Base-by-base conservation (phyloP, 495 filamentous ascomycete genomes). In the Polyplosphaeria fusca region DNA sequence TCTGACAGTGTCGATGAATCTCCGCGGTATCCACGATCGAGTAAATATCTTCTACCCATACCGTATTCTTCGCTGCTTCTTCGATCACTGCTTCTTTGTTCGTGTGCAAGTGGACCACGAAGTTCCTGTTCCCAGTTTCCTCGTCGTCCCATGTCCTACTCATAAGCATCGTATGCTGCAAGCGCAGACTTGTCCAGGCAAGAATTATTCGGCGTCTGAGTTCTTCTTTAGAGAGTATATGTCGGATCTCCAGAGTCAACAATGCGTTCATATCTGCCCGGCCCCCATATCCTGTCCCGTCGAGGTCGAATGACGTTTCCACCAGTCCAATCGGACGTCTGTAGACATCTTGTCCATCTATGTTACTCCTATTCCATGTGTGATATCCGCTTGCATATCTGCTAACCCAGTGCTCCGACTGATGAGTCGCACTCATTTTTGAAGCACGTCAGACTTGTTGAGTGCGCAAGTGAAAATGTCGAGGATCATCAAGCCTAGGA, bases 121-220 rank as follows among this genome's bases (percentile, higher is more conserved):
- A 67, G 43, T 30, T 22, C 43, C 61, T 38, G 19, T 48, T 26
- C 12, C 19, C 27, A 2, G 24, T 39, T 22, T 51, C 41, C 49
- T 40, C 20, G 18, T 48, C 44, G 19, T 48, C 27, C 5, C 42
- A 13, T 3, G 60, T 61, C 46, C 58, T 63, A 9, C 68, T 65
- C 35, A 64, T 51, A 19, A 72, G 47, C 22, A 72, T 53, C 11
- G 55, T 24, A 62, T 73, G 67, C 25, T 69, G 68, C n/a, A 64
- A 47, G 11, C 71, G 28, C 11, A 73, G 48, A 46, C 20, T 61
- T 11, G 71, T 46, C 68, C 70, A 73, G 0, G 67, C 67, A n/a
- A 70, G 57, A 2, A 62, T 45, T 18, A 73, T 64, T 30, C 61
- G 50, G 41, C 60, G 19, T 2, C 63, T 57, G 13, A 70, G 57